Conservation (phyloP, 768 basidiomycete species). For the Gelatoporia subvermispora region DNA sequence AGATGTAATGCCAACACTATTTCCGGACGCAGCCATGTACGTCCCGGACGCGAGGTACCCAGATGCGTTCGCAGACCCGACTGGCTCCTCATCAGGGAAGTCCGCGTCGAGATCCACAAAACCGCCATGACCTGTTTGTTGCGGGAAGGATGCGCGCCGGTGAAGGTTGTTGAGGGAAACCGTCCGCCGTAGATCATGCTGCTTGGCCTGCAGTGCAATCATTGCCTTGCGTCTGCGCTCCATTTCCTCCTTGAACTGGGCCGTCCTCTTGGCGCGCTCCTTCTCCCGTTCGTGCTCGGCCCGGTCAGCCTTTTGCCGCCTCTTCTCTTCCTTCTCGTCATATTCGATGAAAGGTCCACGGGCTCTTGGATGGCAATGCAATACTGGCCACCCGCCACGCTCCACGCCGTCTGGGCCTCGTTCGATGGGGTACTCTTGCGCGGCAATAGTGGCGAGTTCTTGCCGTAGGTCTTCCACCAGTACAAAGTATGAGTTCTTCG, state of each 20-base stretch:
- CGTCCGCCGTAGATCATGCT: conserved; percentile 61
- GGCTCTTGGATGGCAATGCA: conserved; percentile 71
- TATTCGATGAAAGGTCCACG: conserved; percentile 73
- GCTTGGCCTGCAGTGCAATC: conserved; percentile 31
- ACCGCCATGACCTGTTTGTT: conserved; percentile 32
- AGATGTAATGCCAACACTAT: conserved; percentile 90
- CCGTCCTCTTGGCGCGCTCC: conserved; percentile 36
- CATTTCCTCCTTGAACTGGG: conserved; percentile 33
- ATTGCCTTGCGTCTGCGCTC: conserved; percentile 18
- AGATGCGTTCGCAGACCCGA: conserved; percentile 61
- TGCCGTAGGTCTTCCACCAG: conserved; percentile 88
- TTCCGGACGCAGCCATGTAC: conserved; percentile 91
- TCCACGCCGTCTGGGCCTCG: conserved; percentile 49
- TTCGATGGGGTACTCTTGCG: conserved; percentile 69
- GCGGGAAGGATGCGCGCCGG: conserved; percentile 40
- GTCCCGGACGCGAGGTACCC: conserved; percentile 62
- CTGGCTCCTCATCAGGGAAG: conserved; percentile 27
- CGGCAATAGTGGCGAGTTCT: conserved; percentile 79
- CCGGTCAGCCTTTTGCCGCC: conserved; percentile 50
- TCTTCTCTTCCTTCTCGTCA: conserved; percentile 65
- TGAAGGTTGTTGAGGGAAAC: conserved; percentile 76
- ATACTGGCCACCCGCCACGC: conserved; percentile 73
- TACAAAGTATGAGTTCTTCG: conserved; percentile 68
- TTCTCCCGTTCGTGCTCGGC: conserved; percentile 32
- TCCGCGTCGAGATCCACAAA: conserved; percentile 39